Percentiles rank a stretch among this genome's conserved stretches.
phyloP scores from a whole-genome alignment of 306 rosid species.

The Inga laurina region DNA sequence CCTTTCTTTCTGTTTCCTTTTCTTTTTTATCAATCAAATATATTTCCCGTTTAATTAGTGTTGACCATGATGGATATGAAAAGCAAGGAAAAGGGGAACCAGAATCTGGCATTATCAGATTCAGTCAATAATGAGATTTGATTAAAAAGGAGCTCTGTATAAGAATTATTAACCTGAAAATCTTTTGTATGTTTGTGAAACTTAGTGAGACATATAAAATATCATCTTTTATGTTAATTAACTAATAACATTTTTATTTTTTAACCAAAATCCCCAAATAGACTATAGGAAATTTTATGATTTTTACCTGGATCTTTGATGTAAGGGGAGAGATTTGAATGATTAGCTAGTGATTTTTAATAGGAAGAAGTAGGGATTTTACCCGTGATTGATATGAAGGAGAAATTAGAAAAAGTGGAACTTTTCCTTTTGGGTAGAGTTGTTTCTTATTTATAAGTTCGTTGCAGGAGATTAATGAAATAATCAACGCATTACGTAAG shows the following conservation, averaged over 20 bases:
- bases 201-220: neutral
- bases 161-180: neutral
- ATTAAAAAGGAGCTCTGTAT: neutral
- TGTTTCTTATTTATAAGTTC: no score
- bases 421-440: neutral
- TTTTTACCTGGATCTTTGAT: no score
- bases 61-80: neutral
- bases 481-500: no score
- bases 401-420: no score
- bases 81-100: neutral
- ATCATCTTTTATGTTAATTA: neutral
- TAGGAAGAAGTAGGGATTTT: neutral
- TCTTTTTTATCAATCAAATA: neutral
- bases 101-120: neutral
- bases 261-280: neutral
- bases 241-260: no score
- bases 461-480: neutral
- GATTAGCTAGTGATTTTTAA: no score
- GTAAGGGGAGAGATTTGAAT: neutral
- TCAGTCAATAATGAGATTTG: neutral
- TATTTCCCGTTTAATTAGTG: neutral
- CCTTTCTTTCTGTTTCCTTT: neutral
- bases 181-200: neutral
- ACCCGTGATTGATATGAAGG: neutral
- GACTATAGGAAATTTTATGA: neutral